Conservation (phyloP, 352 stramenopile species). For the Halophytophthora batemanensis region DNA sequence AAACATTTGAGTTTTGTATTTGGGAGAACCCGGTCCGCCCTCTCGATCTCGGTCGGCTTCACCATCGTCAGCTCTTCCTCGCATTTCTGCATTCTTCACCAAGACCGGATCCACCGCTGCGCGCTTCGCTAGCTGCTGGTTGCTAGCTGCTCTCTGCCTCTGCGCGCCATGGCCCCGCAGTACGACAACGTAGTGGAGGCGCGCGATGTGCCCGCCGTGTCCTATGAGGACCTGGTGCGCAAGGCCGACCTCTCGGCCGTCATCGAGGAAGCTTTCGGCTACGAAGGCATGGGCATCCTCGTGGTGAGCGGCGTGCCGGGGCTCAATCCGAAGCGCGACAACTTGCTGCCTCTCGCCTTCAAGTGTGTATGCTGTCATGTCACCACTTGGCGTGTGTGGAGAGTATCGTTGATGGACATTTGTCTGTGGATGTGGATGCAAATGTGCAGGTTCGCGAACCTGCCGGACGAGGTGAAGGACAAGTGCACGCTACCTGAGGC, state of each 20-base stretch:
- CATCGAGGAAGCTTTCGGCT: conserved; percentile 85
- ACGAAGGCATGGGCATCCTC: conserved; percentile 89
- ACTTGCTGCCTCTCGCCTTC: conserved; percentile 87
- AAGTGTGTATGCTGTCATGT: conserved; percentile 1
- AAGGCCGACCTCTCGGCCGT: conserved; percentile 42
- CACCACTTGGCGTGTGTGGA: no score
- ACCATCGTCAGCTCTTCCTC: no score
- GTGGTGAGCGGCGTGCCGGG: conserved; percentile 85
- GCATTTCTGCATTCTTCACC: no score
- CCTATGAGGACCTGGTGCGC: conserved; percentile 48
- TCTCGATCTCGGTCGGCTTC: no score
- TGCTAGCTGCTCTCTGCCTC: no score
- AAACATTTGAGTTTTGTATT: no score
- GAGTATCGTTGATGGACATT: background rate
- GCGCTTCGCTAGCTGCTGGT: no score
- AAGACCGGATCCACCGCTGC: no score
- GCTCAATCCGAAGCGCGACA: conserved; percentile 63
- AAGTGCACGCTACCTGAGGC: conserved; percentile 83
- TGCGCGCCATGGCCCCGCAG: conserved; percentile 8
- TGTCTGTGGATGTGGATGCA: conserved; percentile 1
- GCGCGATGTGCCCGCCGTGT: conserved; percentile 61
- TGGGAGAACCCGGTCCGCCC: no score
- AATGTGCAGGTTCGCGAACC: conserved; percentile 45
- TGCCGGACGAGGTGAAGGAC: conserved; percentile 76
- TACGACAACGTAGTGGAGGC: conserved; percentile 18